phyloP scores from a whole-genome alignment of 306 rosid species.

The Cucurbita pepo region DNA sequence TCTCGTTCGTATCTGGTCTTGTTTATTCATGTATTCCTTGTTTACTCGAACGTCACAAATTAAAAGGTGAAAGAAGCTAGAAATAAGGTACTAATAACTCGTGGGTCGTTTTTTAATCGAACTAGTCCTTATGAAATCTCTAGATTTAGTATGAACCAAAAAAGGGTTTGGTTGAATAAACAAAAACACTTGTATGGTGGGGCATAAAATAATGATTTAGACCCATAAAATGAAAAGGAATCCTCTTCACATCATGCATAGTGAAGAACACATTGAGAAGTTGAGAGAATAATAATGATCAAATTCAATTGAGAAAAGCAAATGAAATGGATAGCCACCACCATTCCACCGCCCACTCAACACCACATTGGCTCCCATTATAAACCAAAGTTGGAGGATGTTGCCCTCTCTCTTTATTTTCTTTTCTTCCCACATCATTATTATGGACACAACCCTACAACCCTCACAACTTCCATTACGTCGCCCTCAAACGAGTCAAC shows the following conservation, averaged over 20 bases:
- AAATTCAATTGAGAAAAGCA: not conserved
- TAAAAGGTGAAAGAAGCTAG: not conserved
- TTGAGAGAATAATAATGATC: not conserved
- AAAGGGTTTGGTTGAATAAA: not conserved
- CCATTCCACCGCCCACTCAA: not conserved
- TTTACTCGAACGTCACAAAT: too few relatives aligned
- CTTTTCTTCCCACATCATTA: slow-evolving; percentile 28
- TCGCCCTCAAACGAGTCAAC: too few relatives aligned
- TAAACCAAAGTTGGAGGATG: slow-evolving; percentile 9
- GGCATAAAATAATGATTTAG: not conserved
- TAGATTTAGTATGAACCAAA: not conserved
- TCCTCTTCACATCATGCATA: not conserved
- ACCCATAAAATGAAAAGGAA: not conserved
- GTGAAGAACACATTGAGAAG: not conserved
- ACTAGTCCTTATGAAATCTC: not conserved
- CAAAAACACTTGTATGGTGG: not conserved
- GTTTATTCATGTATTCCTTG: too few relatives aligned
- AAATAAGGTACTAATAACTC: not conserved
- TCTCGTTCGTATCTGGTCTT: too few relatives aligned
- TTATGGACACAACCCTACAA: slow-evolving; percentile 12
- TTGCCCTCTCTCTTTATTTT: slow-evolving; percentile 19
- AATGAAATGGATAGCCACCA: slow-evolving; percentile 6
- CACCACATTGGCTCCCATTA: slow-evolving; percentile 6
- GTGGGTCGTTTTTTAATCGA: too few relatives aligned
- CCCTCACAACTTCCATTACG: too few relatives aligned